A percentile compares a stretch with the other conserved stretches of the same genome.
These are phyloP conservation scores for Amphibolis antarctica DNA, from an alignment of 106 monocot genomes.

Conservation along the genomic window DNA sequence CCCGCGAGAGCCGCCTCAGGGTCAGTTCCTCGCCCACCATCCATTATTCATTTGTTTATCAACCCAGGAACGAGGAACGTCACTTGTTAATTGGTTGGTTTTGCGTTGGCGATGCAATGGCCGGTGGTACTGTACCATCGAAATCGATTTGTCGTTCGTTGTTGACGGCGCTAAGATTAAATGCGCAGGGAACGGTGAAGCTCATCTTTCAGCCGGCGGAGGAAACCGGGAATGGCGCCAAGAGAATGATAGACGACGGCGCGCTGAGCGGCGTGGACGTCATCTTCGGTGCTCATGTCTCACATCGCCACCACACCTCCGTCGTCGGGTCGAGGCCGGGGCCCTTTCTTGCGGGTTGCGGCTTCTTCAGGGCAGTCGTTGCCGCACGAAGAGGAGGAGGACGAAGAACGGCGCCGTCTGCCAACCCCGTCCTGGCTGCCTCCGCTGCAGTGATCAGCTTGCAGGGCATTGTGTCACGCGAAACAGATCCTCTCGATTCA, in stretches of 20 bases:
- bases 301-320: constrained; percentile 31
- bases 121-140: no score
- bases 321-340: constrained; percentile 55
- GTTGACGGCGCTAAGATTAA: no score
- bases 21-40: no score
- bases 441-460: constrained; percentile 52
- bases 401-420: not conserved
- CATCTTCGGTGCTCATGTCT: constrained; percentile 75
- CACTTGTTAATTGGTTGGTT: no score
- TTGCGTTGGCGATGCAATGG: no score
- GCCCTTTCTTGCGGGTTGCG: constrained; percentile 77
- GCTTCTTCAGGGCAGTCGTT: constrained; percentile 62
- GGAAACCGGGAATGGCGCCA: constrained; percentile 71
- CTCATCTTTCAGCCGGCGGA: constrained; percentile 89
- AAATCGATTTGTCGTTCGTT: no score
- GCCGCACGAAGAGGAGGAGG: not conserved
- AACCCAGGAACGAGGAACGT: no score
- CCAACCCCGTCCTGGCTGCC: constrained; percentile 50
- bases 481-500: constrained; percentile 73
- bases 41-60: no score
- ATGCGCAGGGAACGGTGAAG: constrained; percentile 79
- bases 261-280: constrained; percentile 58
- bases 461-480: constrained; percentile 69
- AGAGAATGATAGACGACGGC: constrained; percentile 76
- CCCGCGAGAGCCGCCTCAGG: constrained; percentile 34